Evolutionary conservation across 345 rosid species (phyloP).

Genomic region (Euphorbia tirucalli): DNA sequence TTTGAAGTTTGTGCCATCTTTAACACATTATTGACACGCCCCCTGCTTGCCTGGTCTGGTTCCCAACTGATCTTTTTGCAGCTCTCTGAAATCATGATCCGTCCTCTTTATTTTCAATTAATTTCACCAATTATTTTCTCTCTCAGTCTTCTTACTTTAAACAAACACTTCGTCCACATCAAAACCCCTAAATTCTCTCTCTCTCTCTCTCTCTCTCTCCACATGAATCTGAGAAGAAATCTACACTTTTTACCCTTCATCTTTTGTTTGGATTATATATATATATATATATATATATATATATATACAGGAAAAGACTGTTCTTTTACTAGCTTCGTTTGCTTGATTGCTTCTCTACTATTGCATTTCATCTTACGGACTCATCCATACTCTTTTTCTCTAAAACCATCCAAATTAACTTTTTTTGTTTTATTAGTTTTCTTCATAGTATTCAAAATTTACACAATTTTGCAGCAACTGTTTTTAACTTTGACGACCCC

Average conservation of each 20-base stretch:
- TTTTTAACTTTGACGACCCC: no score
- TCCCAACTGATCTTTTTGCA: conserved; percentile 34
- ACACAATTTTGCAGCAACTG: background rate
- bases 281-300: no score
- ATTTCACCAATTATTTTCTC: background rate
- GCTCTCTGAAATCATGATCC: conserved; percentile 2
- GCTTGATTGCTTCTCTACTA: background rate
- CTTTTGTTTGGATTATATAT: no score
- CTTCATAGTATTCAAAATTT: background rate
- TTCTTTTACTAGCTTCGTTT: no score
- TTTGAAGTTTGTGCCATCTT: conserved; percentile 55
- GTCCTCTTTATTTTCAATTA: conserved; percentile 1
- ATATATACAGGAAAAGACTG: no score
- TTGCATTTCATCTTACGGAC: background rate
- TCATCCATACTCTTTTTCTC: no score
- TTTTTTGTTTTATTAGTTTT: background rate
- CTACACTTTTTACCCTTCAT: no score
- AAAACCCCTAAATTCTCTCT: conserved; percentile 16
- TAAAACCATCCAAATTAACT: no score
- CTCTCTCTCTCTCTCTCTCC: background rate
- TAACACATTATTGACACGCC: conserved; percentile 18
- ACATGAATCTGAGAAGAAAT: no score
- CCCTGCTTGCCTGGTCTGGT: no score
- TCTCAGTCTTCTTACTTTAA: conserved; percentile 17
- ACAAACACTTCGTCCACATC: conserved; percentile 11